Evolutionary conservation across 352 stramenopile genomes (phyloP), one percentile per base, ranked within the genome.

Genomic region (Pythium plurisporium): DNA sequence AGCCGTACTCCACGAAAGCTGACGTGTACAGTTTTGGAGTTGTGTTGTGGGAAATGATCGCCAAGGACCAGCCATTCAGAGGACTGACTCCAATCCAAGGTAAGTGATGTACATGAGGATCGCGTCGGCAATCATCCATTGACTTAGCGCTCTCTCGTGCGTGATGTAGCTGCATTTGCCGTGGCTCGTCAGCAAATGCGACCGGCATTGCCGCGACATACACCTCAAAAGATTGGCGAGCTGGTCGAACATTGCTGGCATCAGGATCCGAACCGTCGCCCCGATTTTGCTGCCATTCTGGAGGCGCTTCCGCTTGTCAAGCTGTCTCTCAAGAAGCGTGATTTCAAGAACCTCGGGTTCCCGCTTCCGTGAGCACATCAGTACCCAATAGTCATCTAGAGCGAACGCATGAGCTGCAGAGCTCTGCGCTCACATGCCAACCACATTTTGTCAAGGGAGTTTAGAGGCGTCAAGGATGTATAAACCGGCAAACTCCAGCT

Each of bases 11-110:
- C 46, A 94, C 80, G 54, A 97, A 97, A 62, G 91, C 88, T 3
- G 95, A 98, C 71, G 91, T 98, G 12, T 98, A 97, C 73, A 97
- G 89, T 36, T 98, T 96, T 67, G 93, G 82, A 26, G 81, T 96
- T 20, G 82, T 94, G 53, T 59, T 94, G 27, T 94, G 82, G 81
- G 84, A 96, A 64, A 76, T 95, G 59, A 81, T 94, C 34, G 65
- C 80, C 29, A 89, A 87, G 56, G 84, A 94, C 54, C 80, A 94
- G 64, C 86, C 86, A 5, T 95, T 94, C 62, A 80, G 78, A 51
- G 83, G 80, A 8, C 59, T 94, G 55, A 93, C 84, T 0, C 84
- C 86, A 6, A 94, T 94, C 53, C 84, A 95, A 76, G 81, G 79
- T 87, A 62, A 55, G 55, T n/a, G n/a, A n/a, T n/a, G n/a, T n/a